Percentiles rank a stretch among this genome's conserved stretches.
Evolutionary conservation across 129 eudicot genomes (phyloP).

Genomic region (Apium graveolens): DNA sequence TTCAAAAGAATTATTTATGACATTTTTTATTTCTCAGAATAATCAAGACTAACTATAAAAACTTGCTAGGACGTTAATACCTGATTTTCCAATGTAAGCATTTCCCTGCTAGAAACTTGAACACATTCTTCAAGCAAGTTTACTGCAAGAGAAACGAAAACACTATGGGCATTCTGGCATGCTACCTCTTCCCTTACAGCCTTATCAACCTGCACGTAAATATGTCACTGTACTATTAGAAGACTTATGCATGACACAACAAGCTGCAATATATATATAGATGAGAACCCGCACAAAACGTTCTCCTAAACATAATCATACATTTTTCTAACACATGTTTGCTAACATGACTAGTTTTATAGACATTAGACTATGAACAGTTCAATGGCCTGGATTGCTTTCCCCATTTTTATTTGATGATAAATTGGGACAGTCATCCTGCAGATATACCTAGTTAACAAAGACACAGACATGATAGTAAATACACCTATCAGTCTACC

Average conservation of each 20-base stretch:
- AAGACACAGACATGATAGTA: too few relatives aligned
- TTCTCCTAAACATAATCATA: too few relatives aligned
- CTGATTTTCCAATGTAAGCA: conserved; percentile 75
- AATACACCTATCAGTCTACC: too few relatives aligned
- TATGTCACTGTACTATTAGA: neutral
- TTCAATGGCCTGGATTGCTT: too few relatives aligned
- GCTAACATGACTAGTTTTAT: too few relatives aligned
- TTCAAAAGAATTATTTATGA: conserved; percentile 11
- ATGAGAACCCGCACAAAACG: too few relatives aligned
- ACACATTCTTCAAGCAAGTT: conserved; percentile 77
- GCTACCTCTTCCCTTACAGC: conserved; percentile 93
- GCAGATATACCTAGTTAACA: too few relatives aligned
- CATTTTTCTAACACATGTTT: too few relatives aligned
- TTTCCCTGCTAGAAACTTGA: conserved; percentile 81
- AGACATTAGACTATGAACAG: too few relatives aligned
- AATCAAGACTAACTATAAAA: neutral
- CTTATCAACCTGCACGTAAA: conserved; percentile 67
- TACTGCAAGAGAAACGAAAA: conserved; percentile 81
- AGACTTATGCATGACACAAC: neutral
- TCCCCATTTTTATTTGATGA: too few relatives aligned
- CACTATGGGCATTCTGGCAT: conserved; percentile 85
- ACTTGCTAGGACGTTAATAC: conserved; percentile 20
- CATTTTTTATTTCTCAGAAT: neutral
- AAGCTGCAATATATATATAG: neutral
- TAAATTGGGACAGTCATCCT: too few relatives aligned